Base-by-base conservation (phyloP, 495 filamentous ascomycete species). In the Rusavskia elegans region DNA sequence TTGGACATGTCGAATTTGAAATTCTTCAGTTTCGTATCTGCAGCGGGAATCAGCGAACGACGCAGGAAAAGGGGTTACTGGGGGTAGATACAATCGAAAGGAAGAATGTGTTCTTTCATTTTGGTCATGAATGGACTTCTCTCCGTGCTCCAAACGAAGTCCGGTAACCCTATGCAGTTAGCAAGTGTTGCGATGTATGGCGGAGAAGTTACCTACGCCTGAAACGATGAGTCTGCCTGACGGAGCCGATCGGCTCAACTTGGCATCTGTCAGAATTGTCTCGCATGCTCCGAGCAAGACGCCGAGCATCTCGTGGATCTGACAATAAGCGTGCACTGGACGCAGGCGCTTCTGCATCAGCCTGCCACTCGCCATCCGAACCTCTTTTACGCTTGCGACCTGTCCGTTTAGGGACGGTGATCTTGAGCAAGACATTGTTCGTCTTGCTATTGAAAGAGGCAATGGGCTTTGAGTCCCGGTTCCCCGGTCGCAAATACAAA, bases 171-270 rank as follows among this genome's bases (percentile, higher is more conserved):
- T 74, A 37, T 51, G 48, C 52, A 2, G 38, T 54, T 11, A 51
- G 55, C 45, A 32, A 10, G 1, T 36, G 10, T 29, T 10, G 6
- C 19, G 11, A 13, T 29, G 23, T n/a, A 29, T 29, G 23, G 21
- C 23, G 17, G 21, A 23, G 11, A 21, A 29, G 40, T 41, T 27
- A 46, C 61, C 48, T 63, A 85, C 83, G 75, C 68, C 92, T 78
- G 64, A 92, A 97, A 21, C 90, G 80, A 72, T 97, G 89, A 9
- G 87, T 90, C 40, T 82, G 76, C 30, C 77, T 72, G 48, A 98
- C 76, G 30, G 75, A 67, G 2, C 87, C 92, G 2, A 92, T 70
- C 9, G 79, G 70, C 59, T 89, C 79, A 46, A 89, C 70, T 6
- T 68, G 67, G 63, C 93, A 93, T 19, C 69, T 78, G 0, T 71